Evolutionary conservation across 2,329 filamentous ascomycete genomes (phyloP), one percentile per base, ranked within the genome.

Genomic region (Daldinia sp.): DNA sequence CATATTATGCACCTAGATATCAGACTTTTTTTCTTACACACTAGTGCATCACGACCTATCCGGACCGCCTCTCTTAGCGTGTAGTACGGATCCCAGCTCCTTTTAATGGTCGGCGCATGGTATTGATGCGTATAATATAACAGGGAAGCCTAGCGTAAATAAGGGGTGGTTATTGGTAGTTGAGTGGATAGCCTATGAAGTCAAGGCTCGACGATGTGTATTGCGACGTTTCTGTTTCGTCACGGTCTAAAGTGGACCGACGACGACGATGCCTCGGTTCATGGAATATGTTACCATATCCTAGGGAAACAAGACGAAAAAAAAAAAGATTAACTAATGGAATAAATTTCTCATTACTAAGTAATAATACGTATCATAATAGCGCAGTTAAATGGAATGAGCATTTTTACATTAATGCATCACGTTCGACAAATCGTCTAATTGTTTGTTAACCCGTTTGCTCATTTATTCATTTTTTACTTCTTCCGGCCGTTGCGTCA

Each of bases 381-480:
- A 25, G 8, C 37, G 37, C 17, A 41, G 17, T n/a, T 41, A 41
- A 13, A 23, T 21, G 15, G 15, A 23, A 41, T 11, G 4, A 41
- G 19, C 13, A 45, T 45, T 9, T 45, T 43, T 15, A 6, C 25
- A 9, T 41, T 41, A n/a, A n/a, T n/a, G n/a, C n/a, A n/a, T n/a
- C 19, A 23, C 37, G 37, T 23, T 43, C 23, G n/a, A 43, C 39
- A 43, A 8, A 43, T 6, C 11, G 8, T 13, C 2, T 9, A 25
- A 27, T 43, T 43, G 39, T 43, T 30, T 48, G 45, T 48, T 48
- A 30, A 30, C 45, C 45, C 45, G 45, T 21, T 30, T 48, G 45
- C 45, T 30, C 25, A 13, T 11, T 43, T 7, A n/a, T 35, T 15
- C 15, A 2, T 27, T 7, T 35, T 35, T 15, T 35, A 2, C 15